Evolutionary conservation across 2,329 filamentous ascomycete genomes (phyloP), one percentile per base, ranked within the genome.

Genomic region (Botrytis aclada): DNA sequence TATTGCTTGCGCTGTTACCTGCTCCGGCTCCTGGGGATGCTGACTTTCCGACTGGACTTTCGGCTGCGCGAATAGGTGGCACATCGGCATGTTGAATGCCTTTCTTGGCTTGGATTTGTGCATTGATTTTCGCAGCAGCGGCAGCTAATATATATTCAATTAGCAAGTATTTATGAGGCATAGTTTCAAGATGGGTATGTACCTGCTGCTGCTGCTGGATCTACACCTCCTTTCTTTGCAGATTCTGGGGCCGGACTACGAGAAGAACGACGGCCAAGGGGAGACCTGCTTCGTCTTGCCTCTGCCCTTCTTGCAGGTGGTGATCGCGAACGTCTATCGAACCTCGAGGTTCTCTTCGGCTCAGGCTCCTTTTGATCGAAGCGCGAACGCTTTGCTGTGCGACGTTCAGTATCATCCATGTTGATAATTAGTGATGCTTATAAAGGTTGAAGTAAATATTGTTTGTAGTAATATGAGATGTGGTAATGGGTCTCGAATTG

Each of bases 291-390:
- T 81, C 95, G 90, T 77, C 87, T 85, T 63, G 88, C 84, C 75
- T 97, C 93, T 39, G 89, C 86, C 77, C 90, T 88, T 79, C 89
- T 87, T 39, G 86, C 83, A 74, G 84, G 83, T 34, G 94, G 94
- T 45, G 94, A 97, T 77, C 94, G 92, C 73, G 96, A 98, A 79
- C 96, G 92, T 79, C 95, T 90, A 83, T 98, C 95, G 83, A 97
- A 98, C 81, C 95, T 89, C 67, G 94, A 97, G 61, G 88, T 81
- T 78, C 90, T 87, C 80, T 90, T 91, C 73, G 92, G 89, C 80
- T 96, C 93, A 9, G 93, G 90, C 81, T 95, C 93, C 64, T 90
- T 96, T 83, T 97, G 93, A 81, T 98, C 95, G 83, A 98, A 98
- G 82, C 95, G 94, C 80, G 94, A 97, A 75, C 94, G 92, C 86